Evolutionary conservation across 2,329 filamentous ascomycete genomes (phyloP).

Genomic region (Cladophialophora chaetospira): DNA sequence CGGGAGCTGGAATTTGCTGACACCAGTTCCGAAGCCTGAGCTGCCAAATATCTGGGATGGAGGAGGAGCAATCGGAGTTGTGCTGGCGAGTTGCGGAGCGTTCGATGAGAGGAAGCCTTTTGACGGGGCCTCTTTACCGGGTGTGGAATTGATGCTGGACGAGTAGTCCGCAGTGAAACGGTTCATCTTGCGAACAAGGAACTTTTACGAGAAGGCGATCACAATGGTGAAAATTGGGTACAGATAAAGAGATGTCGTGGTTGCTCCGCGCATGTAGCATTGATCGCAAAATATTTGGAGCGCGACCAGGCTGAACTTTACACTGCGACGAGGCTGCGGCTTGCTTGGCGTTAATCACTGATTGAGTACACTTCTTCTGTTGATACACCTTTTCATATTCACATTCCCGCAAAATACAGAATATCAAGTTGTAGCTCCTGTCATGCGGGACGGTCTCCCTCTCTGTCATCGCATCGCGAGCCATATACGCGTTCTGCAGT

Average conservation of each 20-base stretch:
- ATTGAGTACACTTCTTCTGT: no score
- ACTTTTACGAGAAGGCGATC: background rate
- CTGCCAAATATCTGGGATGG: slow-evolving; percentile 55
- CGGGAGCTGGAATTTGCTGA: slow-evolving; percentile 42
- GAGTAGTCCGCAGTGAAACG: slow-evolving; percentile 33
- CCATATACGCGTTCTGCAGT: no score
- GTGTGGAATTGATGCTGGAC: slow-evolving; percentile 32
- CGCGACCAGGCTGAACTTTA: background rate
- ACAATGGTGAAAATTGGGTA: no score
- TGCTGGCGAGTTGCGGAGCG: slow-evolving; percentile 29
- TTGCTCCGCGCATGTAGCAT: no score
- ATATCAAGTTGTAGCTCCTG: no score
- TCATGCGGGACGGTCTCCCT: no score
- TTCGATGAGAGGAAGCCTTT: slow-evolving; percentile 23
- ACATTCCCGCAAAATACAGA: no score
- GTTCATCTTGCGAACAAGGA: slow-evolving; percentile 24
- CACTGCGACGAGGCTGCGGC: background rate
- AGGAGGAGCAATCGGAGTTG: slow-evolving; percentile 56
- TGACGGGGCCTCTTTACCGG: slow-evolving; percentile 22
- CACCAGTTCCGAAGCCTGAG: slow-evolving; percentile 48
- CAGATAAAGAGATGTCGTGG: no score
- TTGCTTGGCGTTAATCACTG: slow-evolving; percentile 2
- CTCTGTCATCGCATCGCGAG: no score
- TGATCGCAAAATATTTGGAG: background rate
- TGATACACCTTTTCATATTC: no score